Percentiles rank a stretch among this genome's conserved stretches.
These are phyloP conservation scores for Boletus subparvulus DNA, from an alignment of 768 basidiomycete genomes.

Conservation along the genomic window DNA sequence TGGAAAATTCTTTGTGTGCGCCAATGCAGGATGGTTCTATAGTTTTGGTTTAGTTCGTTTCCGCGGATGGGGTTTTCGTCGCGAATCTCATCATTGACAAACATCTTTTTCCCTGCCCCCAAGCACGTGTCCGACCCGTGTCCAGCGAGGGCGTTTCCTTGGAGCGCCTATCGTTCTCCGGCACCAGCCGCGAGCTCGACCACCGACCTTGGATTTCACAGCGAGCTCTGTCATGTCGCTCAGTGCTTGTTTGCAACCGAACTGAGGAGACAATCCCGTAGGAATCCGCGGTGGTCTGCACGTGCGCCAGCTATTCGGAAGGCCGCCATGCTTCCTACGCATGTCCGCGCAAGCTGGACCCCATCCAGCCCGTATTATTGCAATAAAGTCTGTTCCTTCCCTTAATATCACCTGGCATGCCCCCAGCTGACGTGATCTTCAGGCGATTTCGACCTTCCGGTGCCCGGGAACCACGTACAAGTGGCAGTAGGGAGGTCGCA, in stretches of 20 bases:
- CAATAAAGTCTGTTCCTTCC: slow-evolving; percentile 20
- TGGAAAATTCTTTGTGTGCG: not conserved
- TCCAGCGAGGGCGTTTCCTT: not conserved
- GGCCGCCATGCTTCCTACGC: slow-evolving; percentile 25
- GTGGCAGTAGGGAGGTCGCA: slow-evolving; percentile 19
- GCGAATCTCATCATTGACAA: not conserved
- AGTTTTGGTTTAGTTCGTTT: not conserved
- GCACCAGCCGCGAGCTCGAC: not conserved
- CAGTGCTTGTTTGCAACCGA: not conserved
- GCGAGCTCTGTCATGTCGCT: not conserved
- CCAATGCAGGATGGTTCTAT: not conserved
- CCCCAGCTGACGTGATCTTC: slow-evolving; percentile 25
- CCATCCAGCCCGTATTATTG: slow-evolving; percentile 13
- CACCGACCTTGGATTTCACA: not conserved
- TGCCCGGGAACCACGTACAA: slow-evolving; percentile 26
- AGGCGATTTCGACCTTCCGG: slow-evolving; percentile 23
- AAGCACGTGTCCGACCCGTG: slow-evolving; percentile 18
- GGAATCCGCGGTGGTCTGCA: slow-evolving; percentile 1
- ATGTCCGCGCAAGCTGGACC: slow-evolving; percentile 24
- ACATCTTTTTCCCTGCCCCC: slow-evolving; percentile 14
- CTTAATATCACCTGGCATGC: slow-evolving; percentile 23
- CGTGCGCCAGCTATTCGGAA: slow-evolving; percentile 11
- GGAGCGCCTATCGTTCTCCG: not conserved
- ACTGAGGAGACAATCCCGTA: not conserved
- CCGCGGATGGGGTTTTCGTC: slow-evolving; percentile 1